A percentile compares a stretch with the other conserved stretches of the same genome.
phyloP scores from a whole-genome alignment of 352 stramenopile species.

The Phytopythium helicoides region DNA sequence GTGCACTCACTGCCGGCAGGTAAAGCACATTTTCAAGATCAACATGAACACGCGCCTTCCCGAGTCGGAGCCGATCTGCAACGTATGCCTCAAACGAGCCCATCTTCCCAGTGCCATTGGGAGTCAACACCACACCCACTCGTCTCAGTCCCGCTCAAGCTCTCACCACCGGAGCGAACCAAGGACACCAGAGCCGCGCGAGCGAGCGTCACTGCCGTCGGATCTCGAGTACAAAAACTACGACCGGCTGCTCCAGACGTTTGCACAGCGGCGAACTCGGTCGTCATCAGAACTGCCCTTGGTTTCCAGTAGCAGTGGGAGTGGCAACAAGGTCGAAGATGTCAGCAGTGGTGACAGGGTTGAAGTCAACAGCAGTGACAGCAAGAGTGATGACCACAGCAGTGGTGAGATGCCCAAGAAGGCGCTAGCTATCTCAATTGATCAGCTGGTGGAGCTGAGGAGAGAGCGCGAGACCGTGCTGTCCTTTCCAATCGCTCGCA shows the following conservation, averaged over 20 bases:
- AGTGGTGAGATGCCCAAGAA: no score
- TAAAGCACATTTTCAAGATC: slow-evolving; percentile 33
- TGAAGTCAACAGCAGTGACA: not conserved
- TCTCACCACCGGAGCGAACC: no score
- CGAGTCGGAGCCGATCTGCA: slow-evolving; percentile 39
- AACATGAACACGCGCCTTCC: slow-evolving; percentile 24
- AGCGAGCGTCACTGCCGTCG: not conserved
- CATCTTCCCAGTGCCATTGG: slow-evolving; percentile 11
- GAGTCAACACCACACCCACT: no score
- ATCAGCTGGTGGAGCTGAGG: not conserved
- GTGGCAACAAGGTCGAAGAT: no score
- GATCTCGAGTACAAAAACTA: slow-evolving; percentile 7
- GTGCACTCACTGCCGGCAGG: slow-evolving; percentile 29
- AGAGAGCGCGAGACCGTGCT: slow-evolving; percentile 1
- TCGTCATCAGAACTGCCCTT: not conserved
- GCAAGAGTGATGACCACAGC: not conserved
- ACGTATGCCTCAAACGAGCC: slow-evolving; percentile 33
- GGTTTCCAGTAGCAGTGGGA: not conserved
- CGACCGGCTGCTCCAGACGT: slow-evolving; percentile 3
- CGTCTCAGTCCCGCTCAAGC: no score
- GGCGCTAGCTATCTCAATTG: not conserved
- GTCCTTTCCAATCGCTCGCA: slow-evolving; percentile 3
- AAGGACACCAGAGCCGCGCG: not conserved
- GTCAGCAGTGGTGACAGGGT: no score
- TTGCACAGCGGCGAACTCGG: not conserved